phyloP scores from a whole-genome alignment of 352 stramenopile genomes.

The Phytophthora litchii region DNA sequence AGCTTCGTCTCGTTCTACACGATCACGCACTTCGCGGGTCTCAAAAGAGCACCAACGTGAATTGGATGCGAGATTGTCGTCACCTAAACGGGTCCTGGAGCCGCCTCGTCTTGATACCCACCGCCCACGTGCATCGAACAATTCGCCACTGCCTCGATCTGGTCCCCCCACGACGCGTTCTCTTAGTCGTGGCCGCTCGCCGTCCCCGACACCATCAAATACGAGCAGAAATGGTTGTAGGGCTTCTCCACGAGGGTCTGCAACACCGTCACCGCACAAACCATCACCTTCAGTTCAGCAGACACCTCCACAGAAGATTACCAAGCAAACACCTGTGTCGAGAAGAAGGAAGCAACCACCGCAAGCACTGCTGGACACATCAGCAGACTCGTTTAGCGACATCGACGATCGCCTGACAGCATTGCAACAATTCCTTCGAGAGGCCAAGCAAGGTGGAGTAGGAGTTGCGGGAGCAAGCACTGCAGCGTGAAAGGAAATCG shows the following conservation, averaged over 20 bases:
- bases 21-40: conserved; percentile 41
- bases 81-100: conserved; percentile 44
- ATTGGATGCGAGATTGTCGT: conserved; percentile 56
- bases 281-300: neutral
- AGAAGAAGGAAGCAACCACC: conserved; percentile 31
- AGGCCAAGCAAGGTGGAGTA: conserved; percentile 67
- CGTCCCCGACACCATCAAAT: conserved; percentile 30
- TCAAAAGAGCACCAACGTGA: conserved; percentile 66
- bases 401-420: conserved; percentile 86
- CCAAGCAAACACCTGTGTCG: conserved; percentile 7
- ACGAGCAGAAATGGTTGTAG: conserved; percentile 1
- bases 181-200: conserved; percentile 34
- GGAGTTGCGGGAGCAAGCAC: conserved; percentile 16
- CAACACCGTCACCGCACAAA: conserved; percentile 16
- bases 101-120: conserved; percentile 23
- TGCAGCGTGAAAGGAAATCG: conserved; percentile 26
- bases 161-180: conserved; percentile 10
- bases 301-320: conserved; percentile 2
- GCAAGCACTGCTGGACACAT: conserved; percentile 60
- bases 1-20: conserved; percentile 45
- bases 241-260: neutral
- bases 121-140: conserved; percentile 21
- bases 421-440: conserved; percentile 81
- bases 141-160: conserved; percentile 34
- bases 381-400: conserved; percentile 81